Evolutionary conservation across 306 rosid genomes (phyloP), one percentile per base, ranked within the genome.

Genomic region (Lathyrus aphaca): DNA sequence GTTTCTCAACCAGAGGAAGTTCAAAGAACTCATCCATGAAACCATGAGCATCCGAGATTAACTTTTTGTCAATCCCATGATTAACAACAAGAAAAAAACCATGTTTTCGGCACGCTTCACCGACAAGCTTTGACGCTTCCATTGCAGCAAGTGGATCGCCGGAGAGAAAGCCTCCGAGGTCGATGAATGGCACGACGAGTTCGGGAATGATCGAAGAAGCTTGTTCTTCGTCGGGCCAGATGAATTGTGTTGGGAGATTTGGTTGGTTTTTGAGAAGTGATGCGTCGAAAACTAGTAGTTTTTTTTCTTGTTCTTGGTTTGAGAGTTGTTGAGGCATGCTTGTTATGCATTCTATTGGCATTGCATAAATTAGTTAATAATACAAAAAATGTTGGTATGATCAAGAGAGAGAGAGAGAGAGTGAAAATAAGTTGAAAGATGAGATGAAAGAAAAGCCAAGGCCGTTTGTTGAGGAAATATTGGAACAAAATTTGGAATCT

Each of bases 141-240:
- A 6, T 32, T 19, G 86, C 65, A 0, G 96, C 86, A 5, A 69
- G 13, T 0, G 82, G 84, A 59, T 95, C 86, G 2, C 95, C 87
- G 0, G 95, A 83, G 68, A 91, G 88, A 64, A 95, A 95, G 0
- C 87, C 91, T 10, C 74, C 66, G 56, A 91, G 45, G 83, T 95
- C 92, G 53, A 95, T 73, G 32, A 79, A 75, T 4, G 99, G 93
- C 30, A 89, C 96, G 10, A 13, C 39, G 0, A 95, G 86, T 32
- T 89, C 88, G 1, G 92, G 87, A 0, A 78, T 72, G 13, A 74
- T 37, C 1, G 62, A 21, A 12, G 68, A 46, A 0, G 95, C 89
- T 68, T 84, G 88, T 68, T 95, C 99, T 5, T 86, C 83, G 30
- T 95, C 96, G 4, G 97, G 97, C 99, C 99, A 95, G 14, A 95